phyloP scores from a whole-genome alignment of 2,329 filamentous ascomycete species.

The Colletotrichum tamarilloi region DNA sequence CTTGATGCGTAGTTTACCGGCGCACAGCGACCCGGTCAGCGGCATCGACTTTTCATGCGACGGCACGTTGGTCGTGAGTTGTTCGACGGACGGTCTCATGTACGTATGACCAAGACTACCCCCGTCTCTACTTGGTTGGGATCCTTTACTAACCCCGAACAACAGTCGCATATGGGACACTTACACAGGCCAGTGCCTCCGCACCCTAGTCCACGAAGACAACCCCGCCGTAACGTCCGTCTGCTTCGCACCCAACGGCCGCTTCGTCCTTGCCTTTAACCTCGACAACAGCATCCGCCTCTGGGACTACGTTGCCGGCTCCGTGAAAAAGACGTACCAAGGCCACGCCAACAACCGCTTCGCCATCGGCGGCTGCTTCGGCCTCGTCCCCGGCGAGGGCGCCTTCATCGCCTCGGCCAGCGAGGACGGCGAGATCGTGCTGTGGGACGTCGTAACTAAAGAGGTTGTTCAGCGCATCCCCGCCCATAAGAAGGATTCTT shows the following conservation, averaged over 20 bases:
- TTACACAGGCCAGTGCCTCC: constrained; percentile 91
- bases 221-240: constrained; percentile 91
- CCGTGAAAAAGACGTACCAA: constrained; percentile 96
- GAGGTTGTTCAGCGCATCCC: constrained; percentile 77
- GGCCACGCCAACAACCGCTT: constrained; percentile 88
- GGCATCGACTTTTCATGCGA: constrained; percentile 94
- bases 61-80: constrained; percentile 91
- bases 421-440: constrained; percentile 85
- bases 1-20: constrained; percentile 90
- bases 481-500: constrained; percentile 51
- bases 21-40: constrained; percentile 93
- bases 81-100: constrained; percentile 91
- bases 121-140: not conserved
- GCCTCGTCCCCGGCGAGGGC: constrained; percentile 54
- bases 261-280: constrained; percentile 91
- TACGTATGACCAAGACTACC: constrained; percentile 51
- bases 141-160: constrained; percentile 19
- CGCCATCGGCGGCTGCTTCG: constrained; percentile 88
- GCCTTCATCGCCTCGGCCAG: constrained; percentile 84
- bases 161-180: constrained; percentile 91
- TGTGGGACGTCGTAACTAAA: constrained; percentile 94
- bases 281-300: constrained; percentile 90
- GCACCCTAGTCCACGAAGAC: constrained; percentile 95
- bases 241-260: constrained; percentile 93
- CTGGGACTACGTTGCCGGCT: constrained; percentile 94